Evolutionary conservation across 2,329 filamentous ascomycete genomes (phyloP).

Genomic region (Stemphylium beticola): DNA sequence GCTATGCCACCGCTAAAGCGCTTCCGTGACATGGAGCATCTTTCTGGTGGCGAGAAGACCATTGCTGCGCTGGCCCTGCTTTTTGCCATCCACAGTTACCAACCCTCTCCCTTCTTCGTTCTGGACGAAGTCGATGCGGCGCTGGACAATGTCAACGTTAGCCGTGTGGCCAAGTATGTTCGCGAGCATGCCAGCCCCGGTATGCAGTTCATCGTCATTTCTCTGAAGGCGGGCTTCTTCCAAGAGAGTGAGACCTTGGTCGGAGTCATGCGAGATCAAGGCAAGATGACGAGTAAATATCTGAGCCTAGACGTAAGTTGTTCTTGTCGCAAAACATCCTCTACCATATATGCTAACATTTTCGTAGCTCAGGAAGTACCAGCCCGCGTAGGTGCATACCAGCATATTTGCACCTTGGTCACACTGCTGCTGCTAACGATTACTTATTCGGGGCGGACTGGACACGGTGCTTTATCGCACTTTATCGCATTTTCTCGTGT

Average conservation of each 20-base stretch:
- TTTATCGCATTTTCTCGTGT: neutral
- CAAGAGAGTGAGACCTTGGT: slow-evolving; percentile 96
- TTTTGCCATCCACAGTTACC: slow-evolving; percentile 96
- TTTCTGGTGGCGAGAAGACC: slow-evolving; percentile 97
- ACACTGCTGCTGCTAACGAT: neutral
- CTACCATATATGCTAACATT: neutral
- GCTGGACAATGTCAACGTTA: slow-evolving; percentile 96
- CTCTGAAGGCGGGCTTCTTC: slow-evolving; percentile 92
- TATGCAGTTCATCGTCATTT: slow-evolving; percentile 99
- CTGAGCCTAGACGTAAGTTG: slow-evolving; percentile 90
- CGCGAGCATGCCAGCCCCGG: slow-evolving; percentile 91
- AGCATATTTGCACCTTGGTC: neutral
- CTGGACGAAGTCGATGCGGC: slow-evolving; percentile 98
- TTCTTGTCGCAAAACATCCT: neutral
- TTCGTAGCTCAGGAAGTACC: slow-evolving; percentile 14
- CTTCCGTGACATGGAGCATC: slow-evolving; percentile 98
- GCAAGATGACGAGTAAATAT: slow-evolving; percentile 87
- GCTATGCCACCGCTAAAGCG: slow-evolving; percentile 98
- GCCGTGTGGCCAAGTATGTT: slow-evolving; percentile 96
- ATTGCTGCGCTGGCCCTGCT: slow-evolving; percentile 96
- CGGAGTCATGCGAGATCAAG: slow-evolving; percentile 93
- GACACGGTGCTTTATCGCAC: neutral
- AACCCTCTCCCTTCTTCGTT: slow-evolving; percentile 96
- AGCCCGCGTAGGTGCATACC: neutral
- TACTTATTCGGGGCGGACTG: neutral